phyloP scores from a whole-genome alignment of 768 basidiomycete genomes.

The Lactarius vividus region DNA sequence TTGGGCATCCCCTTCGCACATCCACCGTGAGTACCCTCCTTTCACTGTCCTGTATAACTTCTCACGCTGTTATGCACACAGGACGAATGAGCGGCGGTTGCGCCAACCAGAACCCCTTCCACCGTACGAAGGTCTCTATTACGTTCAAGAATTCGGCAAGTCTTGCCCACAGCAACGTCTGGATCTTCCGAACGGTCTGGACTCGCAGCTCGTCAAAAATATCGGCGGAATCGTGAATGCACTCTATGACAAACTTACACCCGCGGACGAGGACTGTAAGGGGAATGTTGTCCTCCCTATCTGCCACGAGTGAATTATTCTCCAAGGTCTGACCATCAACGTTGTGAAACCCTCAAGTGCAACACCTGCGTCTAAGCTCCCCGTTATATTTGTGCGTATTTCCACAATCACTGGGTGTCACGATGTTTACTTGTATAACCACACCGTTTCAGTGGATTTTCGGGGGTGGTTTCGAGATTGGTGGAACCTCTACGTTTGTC shows the following conservation, averaged over 20 bases:
- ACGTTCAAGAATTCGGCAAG: no score
- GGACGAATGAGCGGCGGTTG: no score
- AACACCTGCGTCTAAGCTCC: constrained; percentile 3
- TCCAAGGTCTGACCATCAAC: constrained; percentile 32
- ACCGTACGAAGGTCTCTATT: no score
- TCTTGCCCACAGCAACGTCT: no score
- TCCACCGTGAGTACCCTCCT: constrained; percentile 35
- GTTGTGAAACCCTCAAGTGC: constrained; percentile 26
- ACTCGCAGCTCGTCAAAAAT: not conserved
- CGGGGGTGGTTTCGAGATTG: constrained; percentile 28
- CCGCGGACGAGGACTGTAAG: constrained; percentile 30
- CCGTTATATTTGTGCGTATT: constrained; percentile 27
- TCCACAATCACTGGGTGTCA: not conserved
- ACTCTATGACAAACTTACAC: constrained; percentile 12
- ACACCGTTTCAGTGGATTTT: constrained; percentile 29
- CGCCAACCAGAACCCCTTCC: no score
- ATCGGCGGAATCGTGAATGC: not conserved
- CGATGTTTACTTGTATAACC: not conserved
- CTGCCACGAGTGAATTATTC: not conserved
- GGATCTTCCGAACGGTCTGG: constrained; percentile 20
- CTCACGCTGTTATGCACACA: constrained; percentile 14
- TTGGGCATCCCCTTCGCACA: constrained; percentile 44
- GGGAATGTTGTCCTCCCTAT: not conserved
- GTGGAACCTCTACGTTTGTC: constrained; percentile 16
- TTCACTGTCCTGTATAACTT: not conserved